Evolutionary conservation across 2,329 filamentous ascomycete genomes (phyloP), one percentile per base, ranked within the genome.

Genomic region (Bipolaris victoriae): DNA sequence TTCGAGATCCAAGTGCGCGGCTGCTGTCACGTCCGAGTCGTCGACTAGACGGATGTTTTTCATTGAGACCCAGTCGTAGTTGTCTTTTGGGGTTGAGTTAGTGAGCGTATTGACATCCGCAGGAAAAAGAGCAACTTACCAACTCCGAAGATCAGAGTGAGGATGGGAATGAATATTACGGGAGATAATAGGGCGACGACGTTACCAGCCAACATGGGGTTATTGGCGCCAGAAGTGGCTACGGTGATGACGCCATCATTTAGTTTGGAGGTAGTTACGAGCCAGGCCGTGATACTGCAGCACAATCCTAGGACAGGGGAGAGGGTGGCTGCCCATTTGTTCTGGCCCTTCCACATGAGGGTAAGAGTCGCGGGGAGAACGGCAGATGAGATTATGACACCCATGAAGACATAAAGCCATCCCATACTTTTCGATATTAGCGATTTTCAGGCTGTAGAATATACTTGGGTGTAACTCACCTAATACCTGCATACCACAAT

Each of bases 21-120:
- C 83, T 0, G 82, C 82, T 0, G 87, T 85, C 13, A 92, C 79
- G 44, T 92, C 90, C 24, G 86, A 83, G 74, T 97, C 92, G 66
- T 96, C 91, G 35, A 86, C 89, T 63, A 85, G 86, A 64, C 90
- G 86, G 70, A 97, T 96, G 1, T 81, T 81, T 68, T 86, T 84
- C 92, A 97, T 97, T 7, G 87, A 89, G 52, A 86, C 79, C 80
- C 91, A 97, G 80, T 97, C 90, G 75, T 97, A 97, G 66, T 90
- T 87, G 53, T 92, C 88, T 31, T 31, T 31, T 78, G 94, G 95
- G 61, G 89, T 86, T 52, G 91, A 22, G 87, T 22, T 78, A 70
- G 36, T 85, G 50, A 3, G 24, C 15, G 4, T 11, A 36, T 22
- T 9, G n/a, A 22, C 9, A 5, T 11, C 24, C n/a, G 20, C 7